A percentile compares a stretch with the other conserved stretches of the same genome.
phyloP scores from a whole-genome alignment of 2,329 filamentous ascomycete species.

The Colletotrichum theobromicola region DNA sequence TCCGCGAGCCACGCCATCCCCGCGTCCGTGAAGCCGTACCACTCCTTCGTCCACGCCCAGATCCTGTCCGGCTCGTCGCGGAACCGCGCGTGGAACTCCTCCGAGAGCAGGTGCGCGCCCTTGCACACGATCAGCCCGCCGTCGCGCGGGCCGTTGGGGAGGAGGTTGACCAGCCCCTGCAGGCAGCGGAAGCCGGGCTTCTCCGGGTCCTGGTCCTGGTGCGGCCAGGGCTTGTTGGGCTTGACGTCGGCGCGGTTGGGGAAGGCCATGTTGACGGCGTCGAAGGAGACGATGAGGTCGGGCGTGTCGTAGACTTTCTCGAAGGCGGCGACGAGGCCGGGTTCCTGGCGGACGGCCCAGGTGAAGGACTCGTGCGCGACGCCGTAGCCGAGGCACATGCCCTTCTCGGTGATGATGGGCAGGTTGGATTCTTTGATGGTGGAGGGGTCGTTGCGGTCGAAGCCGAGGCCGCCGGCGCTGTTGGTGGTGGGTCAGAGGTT shows the following conservation, averaged over 20 bases:
- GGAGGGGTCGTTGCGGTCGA: constrained; percentile 39
- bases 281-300: constrained; percentile 4
- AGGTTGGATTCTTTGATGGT: constrained; percentile 35
- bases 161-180: not conserved
- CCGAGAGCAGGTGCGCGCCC: constrained; percentile 13
- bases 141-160: not conserved
- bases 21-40: constrained; percentile 19
- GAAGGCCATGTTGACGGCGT: constrained; percentile 11
- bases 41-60: constrained; percentile 30
- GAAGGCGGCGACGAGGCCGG: not conserved
- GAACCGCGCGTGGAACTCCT: constrained; percentile 20
- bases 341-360: constrained; percentile 1
- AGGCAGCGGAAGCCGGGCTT: constrained; percentile 4
- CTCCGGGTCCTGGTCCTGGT: constrained; percentile 4
- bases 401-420: constrained; percentile 9
- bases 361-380: constrained; percentile 4
- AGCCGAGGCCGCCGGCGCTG: constrained; percentile 16
- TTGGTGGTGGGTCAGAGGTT: not conserved
- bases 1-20: constrained; percentile 23
- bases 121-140: constrained; percentile 5
- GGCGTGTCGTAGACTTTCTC: constrained; percentile 4
- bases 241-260: not conserved
- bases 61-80: not conserved
- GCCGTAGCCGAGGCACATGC: constrained; percentile 9
- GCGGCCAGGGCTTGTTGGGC: constrained; percentile 4